phyloP scores from a whole-genome alignment of 2,329 filamentous ascomycete species.

The Sclerotinia subarctica region DNA sequence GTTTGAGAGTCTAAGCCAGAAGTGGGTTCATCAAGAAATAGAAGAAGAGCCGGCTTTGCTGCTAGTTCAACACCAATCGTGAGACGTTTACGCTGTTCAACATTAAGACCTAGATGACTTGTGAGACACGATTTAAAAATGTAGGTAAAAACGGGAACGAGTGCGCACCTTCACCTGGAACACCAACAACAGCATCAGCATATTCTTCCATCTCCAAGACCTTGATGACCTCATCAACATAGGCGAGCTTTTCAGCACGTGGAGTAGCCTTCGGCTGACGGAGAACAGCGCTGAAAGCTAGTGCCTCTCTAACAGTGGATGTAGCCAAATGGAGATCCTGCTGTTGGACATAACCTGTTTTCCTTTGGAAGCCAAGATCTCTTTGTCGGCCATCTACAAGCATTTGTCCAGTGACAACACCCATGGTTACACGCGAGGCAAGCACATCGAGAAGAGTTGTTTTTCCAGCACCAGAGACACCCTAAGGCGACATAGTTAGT shows the following conservation, averaged over 20 bases:
- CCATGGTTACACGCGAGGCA: slow-evolving; percentile 82
- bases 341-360: slow-evolving; percentile 70
- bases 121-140: not conserved
- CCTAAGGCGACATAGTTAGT: slow-evolving; percentile 37
- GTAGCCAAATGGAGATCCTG: slow-evolving; percentile 86
- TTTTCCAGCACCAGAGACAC: slow-evolving; percentile 73
- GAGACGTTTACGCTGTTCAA: slow-evolving; percentile 69
- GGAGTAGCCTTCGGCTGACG: slow-evolving; percentile 76
- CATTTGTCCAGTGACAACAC: slow-evolving; percentile 84
- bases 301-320: slow-evolving; percentile 81
- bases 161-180: slow-evolving; percentile 67
- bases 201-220: slow-evolving; percentile 87
- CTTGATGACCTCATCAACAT: slow-evolving; percentile 88
- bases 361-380: slow-evolving; percentile 82
- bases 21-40: slow-evolving; percentile 94
- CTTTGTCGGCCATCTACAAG: slow-evolving; percentile 61
- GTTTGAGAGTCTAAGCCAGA: slow-evolving; percentile 92
- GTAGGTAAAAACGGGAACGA: not conserved
- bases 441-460: slow-evolving; percentile 86
- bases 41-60: slow-evolving; percentile 81
- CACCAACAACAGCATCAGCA: slow-evolving; percentile 85
- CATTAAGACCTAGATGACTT: slow-evolving; percentile 55
- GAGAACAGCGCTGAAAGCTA: slow-evolving; percentile 80
- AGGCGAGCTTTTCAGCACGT: slow-evolving; percentile 73
- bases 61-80: slow-evolving; percentile 94